Base-by-base conservation (phyloP, 1,284 basidiomycete species). In the Trametes polyzona region DNA sequence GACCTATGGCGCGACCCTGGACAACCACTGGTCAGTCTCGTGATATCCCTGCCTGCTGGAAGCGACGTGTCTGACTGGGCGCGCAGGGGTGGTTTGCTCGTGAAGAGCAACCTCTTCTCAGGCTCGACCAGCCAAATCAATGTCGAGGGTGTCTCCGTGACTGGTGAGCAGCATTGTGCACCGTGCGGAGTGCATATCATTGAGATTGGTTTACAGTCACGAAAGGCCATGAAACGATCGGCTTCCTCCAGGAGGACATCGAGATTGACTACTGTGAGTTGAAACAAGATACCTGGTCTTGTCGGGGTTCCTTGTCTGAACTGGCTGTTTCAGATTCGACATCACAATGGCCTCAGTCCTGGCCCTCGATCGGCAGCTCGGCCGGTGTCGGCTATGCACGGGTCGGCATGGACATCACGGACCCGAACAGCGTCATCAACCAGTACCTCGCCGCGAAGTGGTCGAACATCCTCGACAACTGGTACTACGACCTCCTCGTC, bases 401-500 rank as follows among this genome's bases (percentile, higher is more conserved):
- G 47, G 43, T 59, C 24, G 61, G 61, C 29, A 39, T 59, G 17
- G 55, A 63, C 55, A 55, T 63, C 41, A 58, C 48, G 46, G 43
- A 59, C 49, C 48, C 58, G 26, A 55, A 57, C 46, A 58, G 52
- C 29, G 46, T 54, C 27, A 53, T 58, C 16, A 58, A 55, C 61
- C 40, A 54, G 55, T 63, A 63, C 55, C 32, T 53, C 40, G 39
- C 55, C 29, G 47, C 41, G 37, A 59, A 58, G 50, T 59, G 55
- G 52, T 52, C 58, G 24, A 47, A 42, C 19, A 50, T 52, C 48
- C 44, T 42, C 52, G 42, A 52, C 46, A 58, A 59, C 41, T 59
- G 58, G 61, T 58, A 58, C 55, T 63, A 63, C 53, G 61, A 63
- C 46, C 33, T 60, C 41, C 21, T 63, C 27, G 23, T 57, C 41